Percentiles rank a stretch among this genome's conserved stretches.
Evolutionary conservation across 192 early-diverging fungal genomes (phyloP).

Genomic region (Neocallimastix lanati): DNA sequence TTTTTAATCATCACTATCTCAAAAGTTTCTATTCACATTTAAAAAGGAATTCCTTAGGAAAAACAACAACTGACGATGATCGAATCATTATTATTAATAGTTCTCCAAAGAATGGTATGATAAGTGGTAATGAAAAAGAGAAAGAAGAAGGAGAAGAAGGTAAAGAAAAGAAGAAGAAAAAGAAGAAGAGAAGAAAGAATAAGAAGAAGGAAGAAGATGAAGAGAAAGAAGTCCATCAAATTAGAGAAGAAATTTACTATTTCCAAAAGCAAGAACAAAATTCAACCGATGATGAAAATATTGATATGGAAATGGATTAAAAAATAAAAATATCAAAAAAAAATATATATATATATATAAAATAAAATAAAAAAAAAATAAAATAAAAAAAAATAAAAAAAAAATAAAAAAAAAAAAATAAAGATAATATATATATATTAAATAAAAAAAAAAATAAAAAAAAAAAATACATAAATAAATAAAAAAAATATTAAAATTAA

Average conservation of each 20-base stretch:
- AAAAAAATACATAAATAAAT: too few relatives aligned
- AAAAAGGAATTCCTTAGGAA: background rate
- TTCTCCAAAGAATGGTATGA: background rate
- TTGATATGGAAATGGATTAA: background rate
- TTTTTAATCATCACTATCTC: background rate
- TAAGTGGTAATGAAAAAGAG: background rate
- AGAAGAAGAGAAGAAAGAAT: too few relatives aligned
- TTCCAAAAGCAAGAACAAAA: background rate
- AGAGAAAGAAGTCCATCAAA: background rate
- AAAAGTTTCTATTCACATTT: background rate
- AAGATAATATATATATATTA: too few relatives aligned
- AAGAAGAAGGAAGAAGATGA: too few relatives aligned
- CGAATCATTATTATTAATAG: background rate
- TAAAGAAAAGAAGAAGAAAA: background rate
- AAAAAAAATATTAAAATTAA: too few relatives aligned
- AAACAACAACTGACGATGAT: background rate
- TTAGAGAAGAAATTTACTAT: background rate
- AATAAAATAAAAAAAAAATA: background rate
- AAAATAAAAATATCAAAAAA: background rate
- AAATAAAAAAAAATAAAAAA: too few relatives aligned
- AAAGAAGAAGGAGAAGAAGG: too few relatives aligned
- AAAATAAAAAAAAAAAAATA: too few relatives aligned
- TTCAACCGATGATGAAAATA: background rate
- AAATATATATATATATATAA: background rate
- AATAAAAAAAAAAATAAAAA: too few relatives aligned